Conservation (phyloP, 129 eudicot species). For the Sambucus nigra region DNA sequence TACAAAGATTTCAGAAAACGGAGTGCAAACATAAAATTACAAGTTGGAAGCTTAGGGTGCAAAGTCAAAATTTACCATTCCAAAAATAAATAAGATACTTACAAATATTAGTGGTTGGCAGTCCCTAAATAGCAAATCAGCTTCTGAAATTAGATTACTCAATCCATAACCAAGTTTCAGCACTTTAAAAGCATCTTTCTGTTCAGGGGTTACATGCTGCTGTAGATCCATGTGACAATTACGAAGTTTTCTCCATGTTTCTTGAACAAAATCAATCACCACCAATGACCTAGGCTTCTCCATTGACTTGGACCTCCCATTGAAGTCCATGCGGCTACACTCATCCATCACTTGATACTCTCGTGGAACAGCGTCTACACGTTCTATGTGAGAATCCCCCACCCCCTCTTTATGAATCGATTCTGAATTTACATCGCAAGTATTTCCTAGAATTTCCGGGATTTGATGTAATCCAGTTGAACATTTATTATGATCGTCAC, state of each 20-base stretch:
- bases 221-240: slow-evolving; percentile 30
- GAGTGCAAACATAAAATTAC: too few species aligned
- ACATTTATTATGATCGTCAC: neutral
- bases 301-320: slow-evolving; percentile 22
- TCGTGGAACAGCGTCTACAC: slow-evolving; percentile 30
- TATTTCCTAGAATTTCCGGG: slow-evolving; percentile 10
- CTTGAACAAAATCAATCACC: slow-evolving; percentile 42
- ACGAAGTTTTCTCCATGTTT: slow-evolving; percentile 70
- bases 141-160: slow-evolving; percentile 68
- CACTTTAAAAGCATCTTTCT: slow-evolving; percentile 41
- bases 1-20: too few species aligned
- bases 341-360: slow-evolving; percentile 75
- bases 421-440: slow-evolving; percentile 22
- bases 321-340: slow-evolving; percentile 84
- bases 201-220: slow-evolving; percentile 38
- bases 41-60: too few species aligned
- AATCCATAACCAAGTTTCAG: slow-evolving; percentile 42
- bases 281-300: slow-evolving; percentile 11
- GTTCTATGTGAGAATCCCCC: slow-evolving; percentile 64
- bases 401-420: slow-evolving; percentile 38
- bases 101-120: slow-evolving; percentile 49
- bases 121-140: slow-evolving; percentile 59
- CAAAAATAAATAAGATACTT: slow-evolving; percentile 16
- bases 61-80: too few species aligned
- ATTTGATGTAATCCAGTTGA: slow-evolving; percentile 2